Evolutionary conservation across 2,329 filamentous ascomycete species (phyloP).

Genomic region (Esteya vermicola): DNA sequence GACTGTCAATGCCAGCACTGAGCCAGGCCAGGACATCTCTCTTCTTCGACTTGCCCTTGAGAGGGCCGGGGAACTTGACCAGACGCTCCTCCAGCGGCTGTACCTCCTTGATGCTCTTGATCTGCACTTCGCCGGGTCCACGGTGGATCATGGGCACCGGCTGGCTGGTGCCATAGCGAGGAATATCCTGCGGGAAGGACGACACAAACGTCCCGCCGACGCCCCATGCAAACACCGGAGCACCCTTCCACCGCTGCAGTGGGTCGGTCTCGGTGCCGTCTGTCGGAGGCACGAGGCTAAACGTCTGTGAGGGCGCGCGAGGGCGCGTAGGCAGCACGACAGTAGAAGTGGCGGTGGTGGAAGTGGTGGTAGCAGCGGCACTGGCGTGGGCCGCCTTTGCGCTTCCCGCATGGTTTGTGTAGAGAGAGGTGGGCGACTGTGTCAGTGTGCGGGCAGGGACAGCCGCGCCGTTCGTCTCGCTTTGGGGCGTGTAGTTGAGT

Average conservation of each 20-base stretch:
- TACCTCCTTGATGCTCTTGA: constrained; percentile 62
- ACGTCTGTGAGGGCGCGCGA: constrained; percentile 37
- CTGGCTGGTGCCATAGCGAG: constrained; percentile 67
- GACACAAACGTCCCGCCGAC: constrained; percentile 71
- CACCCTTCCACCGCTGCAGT: constrained; percentile 80
- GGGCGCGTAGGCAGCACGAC: constrained; percentile 21
- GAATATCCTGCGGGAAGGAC: constrained; percentile 78
- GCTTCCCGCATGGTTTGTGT: too few species aligned
- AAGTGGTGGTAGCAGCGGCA: neutral
- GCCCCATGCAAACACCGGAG: constrained; percentile 76
- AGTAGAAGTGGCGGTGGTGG: neutral
- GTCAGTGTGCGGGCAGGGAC: constrained; percentile 48
- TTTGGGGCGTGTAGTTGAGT: constrained; percentile 36
- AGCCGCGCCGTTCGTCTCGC: constrained; percentile 25
- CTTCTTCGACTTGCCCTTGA: constrained; percentile 86
- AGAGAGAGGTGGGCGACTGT: constrained; percentile 41
- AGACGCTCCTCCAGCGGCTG: constrained; percentile 58
- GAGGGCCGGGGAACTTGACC: constrained; percentile 74
- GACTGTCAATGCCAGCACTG: constrained; percentile 53
- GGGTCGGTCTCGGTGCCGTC: constrained; percentile 60
- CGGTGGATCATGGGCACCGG: constrained; percentile 65
- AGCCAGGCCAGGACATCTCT: constrained; percentile 84
- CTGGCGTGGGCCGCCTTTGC: too few species aligned
- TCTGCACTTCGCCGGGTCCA: constrained; percentile 65
- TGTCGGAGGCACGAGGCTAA: constrained; percentile 46